phyloP scores from a whole-genome alignment of 345 rosid species.

The Heritiera fomes region DNA sequence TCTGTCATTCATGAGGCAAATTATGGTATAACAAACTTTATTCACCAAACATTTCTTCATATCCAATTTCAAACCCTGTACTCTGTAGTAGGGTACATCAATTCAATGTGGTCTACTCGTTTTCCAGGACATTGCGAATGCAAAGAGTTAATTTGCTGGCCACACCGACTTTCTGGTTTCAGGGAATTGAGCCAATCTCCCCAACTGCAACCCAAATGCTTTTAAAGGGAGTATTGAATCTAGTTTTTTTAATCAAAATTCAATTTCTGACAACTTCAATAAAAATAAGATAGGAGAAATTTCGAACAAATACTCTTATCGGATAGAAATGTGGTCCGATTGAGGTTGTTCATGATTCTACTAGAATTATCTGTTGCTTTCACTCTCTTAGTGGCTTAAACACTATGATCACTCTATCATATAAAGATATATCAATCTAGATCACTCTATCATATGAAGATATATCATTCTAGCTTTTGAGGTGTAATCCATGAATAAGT shows the following conservation, averaged over 20 bases:
- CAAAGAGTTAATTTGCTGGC: not conserved
- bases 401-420: not conserved
- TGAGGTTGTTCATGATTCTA: not conserved
- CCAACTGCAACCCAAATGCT: slow-evolving; percentile 1
- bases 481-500: not conserved
- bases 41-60: not conserved
- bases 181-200: not conserved
- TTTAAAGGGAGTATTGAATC: not conserved
- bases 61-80: not conserved
- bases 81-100: not conserved
- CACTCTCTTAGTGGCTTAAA: not conserved
- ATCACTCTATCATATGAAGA: not conserved
- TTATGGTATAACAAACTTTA: not conserved
- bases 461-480: slow-evolving; percentile 6
- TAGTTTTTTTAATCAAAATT: no score
- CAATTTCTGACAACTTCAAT: no score
- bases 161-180: slow-evolving; percentile 3
- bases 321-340: not conserved
- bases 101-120: slow-evolving; percentile 8
- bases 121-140: not conserved
- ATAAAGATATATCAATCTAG: not conserved
- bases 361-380: not conserved
- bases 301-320: no score
- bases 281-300: no score
- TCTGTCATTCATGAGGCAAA: not conserved